Evolutionary conservation across 2,329 filamentous ascomycete species (phyloP).

Genomic region (Myriangium duriaei): DNA sequence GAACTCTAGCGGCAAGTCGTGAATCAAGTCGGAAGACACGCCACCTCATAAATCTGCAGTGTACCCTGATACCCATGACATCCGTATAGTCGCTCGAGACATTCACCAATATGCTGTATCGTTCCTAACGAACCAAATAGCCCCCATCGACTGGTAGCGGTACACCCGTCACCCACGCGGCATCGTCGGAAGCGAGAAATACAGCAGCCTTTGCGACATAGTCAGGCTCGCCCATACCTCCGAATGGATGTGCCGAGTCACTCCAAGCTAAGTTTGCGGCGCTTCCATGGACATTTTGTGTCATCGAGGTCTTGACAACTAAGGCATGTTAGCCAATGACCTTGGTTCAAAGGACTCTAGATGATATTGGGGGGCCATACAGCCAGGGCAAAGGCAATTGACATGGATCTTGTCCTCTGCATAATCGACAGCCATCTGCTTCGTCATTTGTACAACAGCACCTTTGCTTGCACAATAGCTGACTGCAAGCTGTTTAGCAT

Average conservation of each 20-base stretch:
- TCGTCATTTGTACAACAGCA: conserved; percentile 35
- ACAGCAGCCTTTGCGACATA: conserved; percentile 13
- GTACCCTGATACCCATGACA: too few species aligned
- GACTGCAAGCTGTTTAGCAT: conserved; percentile 17
- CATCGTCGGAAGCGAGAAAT: conserved; percentile 15
- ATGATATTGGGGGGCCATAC: conserved; percentile 16
- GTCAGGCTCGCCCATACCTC: conserved; percentile 19
- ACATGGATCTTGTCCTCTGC: conserved; percentile 29
- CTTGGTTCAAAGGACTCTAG: conserved; percentile 6
- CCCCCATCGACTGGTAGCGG: conserved; percentile 8
- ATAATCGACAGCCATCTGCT: conserved; percentile 33
- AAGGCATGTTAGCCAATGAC: background rate
- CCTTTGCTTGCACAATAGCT: conserved; percentile 37
- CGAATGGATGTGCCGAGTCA: conserved; percentile 22
- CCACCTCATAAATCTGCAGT: too few species aligned
- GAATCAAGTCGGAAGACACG: background rate
- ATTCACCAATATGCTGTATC: background rate
- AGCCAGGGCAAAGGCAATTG: conserved; percentile 33
- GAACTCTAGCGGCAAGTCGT: background rate
- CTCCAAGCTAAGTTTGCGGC: conserved; percentile 16
- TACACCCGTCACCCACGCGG: conserved; percentile 9
- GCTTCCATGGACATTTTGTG: conserved; percentile 25
- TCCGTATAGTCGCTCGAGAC: too few species aligned
- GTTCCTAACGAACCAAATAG: background rate
- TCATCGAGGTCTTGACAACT: conserved; percentile 25